phyloP scores from a whole-genome alignment of 176 grass and related monocot genomes.

The Musa beccarii region DNA sequence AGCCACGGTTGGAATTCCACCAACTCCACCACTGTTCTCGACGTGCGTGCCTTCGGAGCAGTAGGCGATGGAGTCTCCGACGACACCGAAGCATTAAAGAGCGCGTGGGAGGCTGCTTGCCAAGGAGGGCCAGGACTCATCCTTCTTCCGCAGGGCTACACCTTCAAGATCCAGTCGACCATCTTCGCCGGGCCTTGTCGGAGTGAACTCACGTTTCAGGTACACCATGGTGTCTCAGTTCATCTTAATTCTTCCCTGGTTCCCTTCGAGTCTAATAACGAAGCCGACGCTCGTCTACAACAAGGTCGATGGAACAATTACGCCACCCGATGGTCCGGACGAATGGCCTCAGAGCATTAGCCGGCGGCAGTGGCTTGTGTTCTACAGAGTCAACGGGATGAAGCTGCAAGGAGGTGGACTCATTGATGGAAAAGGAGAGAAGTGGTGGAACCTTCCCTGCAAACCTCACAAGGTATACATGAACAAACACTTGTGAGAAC shows the following conservation, averaged over 20 bases:
- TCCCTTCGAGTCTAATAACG: no score
- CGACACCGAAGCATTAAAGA: slow-evolving; percentile 78
- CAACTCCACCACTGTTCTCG: slow-evolving; percentile 28
- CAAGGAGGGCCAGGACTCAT: slow-evolving; percentile 31
- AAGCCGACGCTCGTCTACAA: neutral
- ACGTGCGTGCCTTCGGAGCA: slow-evolving; percentile 58
- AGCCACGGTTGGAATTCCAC: neutral
- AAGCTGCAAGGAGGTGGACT: slow-evolving; percentile 57
- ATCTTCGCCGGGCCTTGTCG: slow-evolving; percentile 76
- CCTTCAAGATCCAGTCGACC: slow-evolving; percentile 55
- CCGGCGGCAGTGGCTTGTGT: slow-evolving; percentile 78
- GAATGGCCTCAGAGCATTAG: slow-evolving; percentile 46
- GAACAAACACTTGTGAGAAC: neutral
- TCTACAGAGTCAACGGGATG: slow-evolving; percentile 59
- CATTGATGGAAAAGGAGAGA: slow-evolving; percentile 88
- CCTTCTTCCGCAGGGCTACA: slow-evolving; percentile 35
- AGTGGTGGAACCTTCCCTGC: slow-evolving; percentile 97
- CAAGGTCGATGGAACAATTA: slow-evolving; percentile 67
- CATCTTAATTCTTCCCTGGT: no score
- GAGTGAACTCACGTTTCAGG: slow-evolving; percentile 58
- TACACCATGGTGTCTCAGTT: slow-evolving; percentile 9
- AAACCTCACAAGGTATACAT: slow-evolving; percentile 66
- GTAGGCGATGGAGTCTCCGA: slow-evolving; percentile 62
- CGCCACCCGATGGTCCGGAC: slow-evolving; percentile 53
- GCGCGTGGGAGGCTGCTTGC: slow-evolving; percentile 71